Percentiles rank a stretch among this genome's conserved stretches.
phyloP scores from a whole-genome alignment of 2,329 filamentous ascomycete genomes.

The Boeremia lycopersici region DNA sequence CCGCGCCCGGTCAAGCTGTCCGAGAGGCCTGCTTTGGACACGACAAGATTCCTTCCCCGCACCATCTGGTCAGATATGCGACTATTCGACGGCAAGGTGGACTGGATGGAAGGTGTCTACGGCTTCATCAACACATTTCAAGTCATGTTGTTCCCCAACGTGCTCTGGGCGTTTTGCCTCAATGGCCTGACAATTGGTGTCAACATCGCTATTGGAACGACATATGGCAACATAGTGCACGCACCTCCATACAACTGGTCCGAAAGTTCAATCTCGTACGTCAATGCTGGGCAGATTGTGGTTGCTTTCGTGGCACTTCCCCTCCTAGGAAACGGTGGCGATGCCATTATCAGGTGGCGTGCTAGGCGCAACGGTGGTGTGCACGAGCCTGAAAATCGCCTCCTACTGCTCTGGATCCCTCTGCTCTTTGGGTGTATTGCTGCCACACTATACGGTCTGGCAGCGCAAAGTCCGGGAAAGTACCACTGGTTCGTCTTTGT shows the following conservation, averaged over 20 bases:
- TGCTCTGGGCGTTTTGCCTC: conserved; percentile 30
- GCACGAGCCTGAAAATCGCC: conserved; percentile 50
- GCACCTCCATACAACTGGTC: conserved; percentile 27
- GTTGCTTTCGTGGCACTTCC: conserved; percentile 37
- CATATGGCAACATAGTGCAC: conserved; percentile 25
- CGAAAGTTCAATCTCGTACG: conserved; percentile 21
- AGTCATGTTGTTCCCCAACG: conserved; percentile 28
- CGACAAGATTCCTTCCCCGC: conserved; percentile 44
- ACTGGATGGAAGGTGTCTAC: conserved; percentile 46
- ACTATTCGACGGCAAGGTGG: conserved; percentile 48
- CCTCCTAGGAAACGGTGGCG: conserved; percentile 33
- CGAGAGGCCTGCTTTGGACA: conserved; percentile 42
- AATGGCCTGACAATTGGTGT: conserved; percentile 30
- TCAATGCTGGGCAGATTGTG: conserved; percentile 38
- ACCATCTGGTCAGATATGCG: conserved; percentile 49
- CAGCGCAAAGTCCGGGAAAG: conserved; percentile 41
- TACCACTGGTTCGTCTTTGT: conserved; percentile 47
- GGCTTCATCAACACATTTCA: conserved; percentile 41
- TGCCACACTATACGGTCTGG: conserved; percentile 25
- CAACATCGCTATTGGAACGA: conserved; percentile 31
- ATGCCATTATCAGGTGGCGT: conserved; percentile 44
- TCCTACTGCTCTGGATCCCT: conserved; percentile 48
- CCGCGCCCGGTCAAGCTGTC: conserved; percentile 19
- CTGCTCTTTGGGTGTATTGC: conserved; percentile 41
- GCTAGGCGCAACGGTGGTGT: conserved; percentile 42